Percentiles rank a stretch among this genome's conserved stretches.
These are phyloP conservation scores for Harringtonia lauricola DNA, from an alignment of 2,329 filamentous ascomycete species.

Conservation along the genomic window DNA sequence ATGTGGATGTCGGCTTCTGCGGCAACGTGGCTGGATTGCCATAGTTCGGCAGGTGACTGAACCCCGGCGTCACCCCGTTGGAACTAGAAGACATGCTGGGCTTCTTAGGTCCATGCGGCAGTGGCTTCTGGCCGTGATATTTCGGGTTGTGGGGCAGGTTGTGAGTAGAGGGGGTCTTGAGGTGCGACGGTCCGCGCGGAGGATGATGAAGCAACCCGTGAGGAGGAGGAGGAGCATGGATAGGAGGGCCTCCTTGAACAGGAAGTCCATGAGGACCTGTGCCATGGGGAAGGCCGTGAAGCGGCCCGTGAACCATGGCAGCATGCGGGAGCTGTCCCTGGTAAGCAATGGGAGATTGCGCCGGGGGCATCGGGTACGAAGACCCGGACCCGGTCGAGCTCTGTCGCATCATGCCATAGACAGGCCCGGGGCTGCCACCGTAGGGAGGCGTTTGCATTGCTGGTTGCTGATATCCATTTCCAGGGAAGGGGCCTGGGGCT, in stretches of 20 bases:
- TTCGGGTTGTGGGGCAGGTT: constrained; percentile 18
- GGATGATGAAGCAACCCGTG: not conserved
- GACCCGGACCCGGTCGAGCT: constrained; percentile 43
- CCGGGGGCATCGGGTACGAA: constrained; percentile 32
- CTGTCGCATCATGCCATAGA: constrained; percentile 46
- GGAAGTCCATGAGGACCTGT: not conserved
- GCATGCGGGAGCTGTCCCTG: not conserved
- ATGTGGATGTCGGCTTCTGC: constrained; percentile 40
- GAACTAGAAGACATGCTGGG: constrained; percentile 22
- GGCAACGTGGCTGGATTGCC: constrained; percentile 49
- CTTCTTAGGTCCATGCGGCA: constrained; percentile 12
- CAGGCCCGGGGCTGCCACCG: constrained; percentile 23
- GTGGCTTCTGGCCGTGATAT: constrained; percentile 20
- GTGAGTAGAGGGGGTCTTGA: constrained; percentile 17
- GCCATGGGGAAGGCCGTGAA: not conserved
- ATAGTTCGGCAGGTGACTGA: constrained; percentile 43
- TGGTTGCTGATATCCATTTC: constrained; percentile 31
- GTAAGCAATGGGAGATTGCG: constrained; percentile 1
- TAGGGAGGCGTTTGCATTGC: constrained; percentile 29
- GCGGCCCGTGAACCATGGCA: constrained; percentile 7
- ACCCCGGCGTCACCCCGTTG: constrained; percentile 25
- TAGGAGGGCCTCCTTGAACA: not conserved
- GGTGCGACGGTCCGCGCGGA: constrained; percentile 4
- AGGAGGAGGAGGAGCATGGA: not conserved
- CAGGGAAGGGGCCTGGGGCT: not conserved